Conservation (phyloP, 495 filamentous ascomycete genomes). For the Neohortaea acidophila region DNA sequence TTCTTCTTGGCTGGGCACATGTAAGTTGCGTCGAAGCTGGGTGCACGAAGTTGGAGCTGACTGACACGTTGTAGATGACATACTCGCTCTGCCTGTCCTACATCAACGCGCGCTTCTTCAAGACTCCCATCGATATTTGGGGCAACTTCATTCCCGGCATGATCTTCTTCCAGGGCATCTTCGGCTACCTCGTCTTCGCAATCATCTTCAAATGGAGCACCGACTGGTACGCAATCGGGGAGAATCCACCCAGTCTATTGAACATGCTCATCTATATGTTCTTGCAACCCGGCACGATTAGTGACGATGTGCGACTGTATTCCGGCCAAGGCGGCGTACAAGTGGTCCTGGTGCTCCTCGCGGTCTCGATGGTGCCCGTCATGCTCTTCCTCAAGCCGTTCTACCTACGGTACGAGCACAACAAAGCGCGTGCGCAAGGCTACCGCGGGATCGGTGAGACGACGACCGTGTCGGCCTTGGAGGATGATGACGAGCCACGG, state of each 20-base stretch:
- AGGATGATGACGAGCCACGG: constrained; percentile 55
- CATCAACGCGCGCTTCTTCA: constrained; percentile 88
- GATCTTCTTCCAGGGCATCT: constrained; percentile 99
- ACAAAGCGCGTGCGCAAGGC: constrained; percentile 67
- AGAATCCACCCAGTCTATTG: constrained; percentile 65
- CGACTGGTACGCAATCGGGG: constrained; percentile 58
- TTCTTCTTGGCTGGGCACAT: constrained; percentile 87
- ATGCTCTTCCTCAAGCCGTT: constrained; percentile 91
- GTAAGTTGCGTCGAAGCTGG: no score
- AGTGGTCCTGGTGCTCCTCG: constrained; percentile 63
- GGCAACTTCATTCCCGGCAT: constrained; percentile 95
- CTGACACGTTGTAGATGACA: constrained; percentile 58
- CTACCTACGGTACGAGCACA: constrained; percentile 83
- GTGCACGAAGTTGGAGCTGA: constrained; percentile 8
- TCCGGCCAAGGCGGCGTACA: constrained; percentile 61
- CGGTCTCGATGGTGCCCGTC: constrained; percentile 72
- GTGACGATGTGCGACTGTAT: constrained; percentile 50
- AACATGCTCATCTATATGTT: constrained; percentile 99
- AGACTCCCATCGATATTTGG: constrained; percentile 83
- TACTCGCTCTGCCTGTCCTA: constrained; percentile 88
- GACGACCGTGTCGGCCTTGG: constrained; percentile 67
- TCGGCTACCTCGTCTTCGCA: constrained; percentile 85
- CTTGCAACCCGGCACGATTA: constrained; percentile 63
- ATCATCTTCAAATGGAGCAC: constrained; percentile 96
- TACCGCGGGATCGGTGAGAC: constrained; percentile 87